These are phyloP conservation scores for Vigna trinervia DNA, from an alignment of 306 rosid genomes.

Conservation along the genomic window DNA sequence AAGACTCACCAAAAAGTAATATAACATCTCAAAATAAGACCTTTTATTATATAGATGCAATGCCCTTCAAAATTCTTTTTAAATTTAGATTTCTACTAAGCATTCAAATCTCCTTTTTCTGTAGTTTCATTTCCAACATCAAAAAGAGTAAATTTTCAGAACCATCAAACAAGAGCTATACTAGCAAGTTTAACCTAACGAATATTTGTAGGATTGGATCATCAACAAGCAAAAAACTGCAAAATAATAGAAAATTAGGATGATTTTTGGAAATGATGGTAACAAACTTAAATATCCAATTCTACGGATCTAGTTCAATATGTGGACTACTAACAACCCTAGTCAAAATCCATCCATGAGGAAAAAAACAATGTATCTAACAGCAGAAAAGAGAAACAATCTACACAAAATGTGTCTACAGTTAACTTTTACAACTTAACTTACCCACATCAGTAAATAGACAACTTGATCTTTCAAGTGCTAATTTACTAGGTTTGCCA, in stretches of 20 bases:
- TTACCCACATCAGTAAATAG: conserved; percentile 28
- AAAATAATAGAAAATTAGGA: neutral
- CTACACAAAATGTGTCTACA: conserved; percentile 44
- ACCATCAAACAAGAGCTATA: neutral
- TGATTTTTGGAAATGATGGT: conserved; percentile 13
- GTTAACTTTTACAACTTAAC: conserved; percentile 42
- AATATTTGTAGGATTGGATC: neutral
- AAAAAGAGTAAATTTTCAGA: neutral
- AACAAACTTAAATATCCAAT: conserved; percentile 31
- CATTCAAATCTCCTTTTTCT: neutral
- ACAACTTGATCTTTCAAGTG: conserved; percentile 38
- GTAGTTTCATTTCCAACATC: neutral
- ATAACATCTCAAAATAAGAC: no score
- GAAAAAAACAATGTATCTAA: neutral
- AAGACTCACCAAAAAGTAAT: no score
- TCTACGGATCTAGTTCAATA: conserved; percentile 35
- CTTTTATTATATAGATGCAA: neutral
- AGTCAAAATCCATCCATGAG: conserved; percentile 39
- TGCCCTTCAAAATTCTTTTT: no score
- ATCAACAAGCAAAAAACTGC: conserved; percentile 11
- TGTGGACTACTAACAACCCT: conserved; percentile 33
- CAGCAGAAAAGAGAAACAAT: neutral
- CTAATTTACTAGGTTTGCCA: conserved; percentile 46
- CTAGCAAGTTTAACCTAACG: neutral
- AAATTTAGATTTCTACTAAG: neutral